phyloP scores from a whole-genome alignment of 2,329 filamentous ascomycete genomes.

The Diaporthe ilicicola region DNA sequence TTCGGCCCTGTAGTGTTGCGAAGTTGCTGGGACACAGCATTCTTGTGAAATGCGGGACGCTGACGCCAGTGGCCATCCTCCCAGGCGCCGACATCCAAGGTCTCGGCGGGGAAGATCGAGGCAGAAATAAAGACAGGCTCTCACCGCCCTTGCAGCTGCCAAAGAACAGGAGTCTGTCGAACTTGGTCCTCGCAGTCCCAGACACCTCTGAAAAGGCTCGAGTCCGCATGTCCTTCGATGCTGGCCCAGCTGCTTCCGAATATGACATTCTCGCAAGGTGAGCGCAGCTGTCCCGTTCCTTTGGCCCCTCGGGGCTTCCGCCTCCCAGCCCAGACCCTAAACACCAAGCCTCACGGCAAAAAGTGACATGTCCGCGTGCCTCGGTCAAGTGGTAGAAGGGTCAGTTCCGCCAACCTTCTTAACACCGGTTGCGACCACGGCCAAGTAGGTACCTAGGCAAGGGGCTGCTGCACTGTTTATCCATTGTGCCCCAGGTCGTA shows the following conservation, averaged over 20 bases:
- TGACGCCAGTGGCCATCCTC: slow-evolving; percentile 33
- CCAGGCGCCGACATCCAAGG: slow-evolving; percentile 50
- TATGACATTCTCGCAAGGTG: slow-evolving; percentile 80
- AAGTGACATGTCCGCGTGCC: slow-evolving; percentile 21
- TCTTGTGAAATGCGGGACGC: slow-evolving; percentile 15
- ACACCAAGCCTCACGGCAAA: slow-evolving; percentile 20
- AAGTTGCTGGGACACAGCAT: slow-evolving; percentile 15
- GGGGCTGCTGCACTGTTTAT: background rate
- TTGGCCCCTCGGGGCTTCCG: slow-evolving; percentile 29
- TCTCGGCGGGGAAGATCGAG: slow-evolving; percentile 49
- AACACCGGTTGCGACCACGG: background rate
- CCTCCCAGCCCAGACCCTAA: slow-evolving; percentile 34
- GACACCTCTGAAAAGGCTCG: slow-evolving; percentile 66
- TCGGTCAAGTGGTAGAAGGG: slow-evolving; percentile 12
- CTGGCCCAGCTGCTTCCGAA: slow-evolving; percentile 66
- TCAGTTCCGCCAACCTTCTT: slow-evolving; percentile 8
- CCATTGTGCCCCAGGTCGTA: slow-evolving; percentile 35
- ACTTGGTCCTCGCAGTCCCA: slow-evolving; percentile 56
- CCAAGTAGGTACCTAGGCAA: background rate
- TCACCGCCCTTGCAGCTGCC: slow-evolving; percentile 61
- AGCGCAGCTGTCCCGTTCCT: slow-evolving; percentile 42
- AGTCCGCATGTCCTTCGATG: slow-evolving; percentile 81
- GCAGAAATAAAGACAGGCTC: slow-evolving; percentile 51
- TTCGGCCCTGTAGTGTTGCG: slow-evolving; percentile 30
- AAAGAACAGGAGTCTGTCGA: slow-evolving; percentile 73